These are phyloP conservation scores for Lanmaoa pseudosensibilis DNA, from an alignment of 768 basidiomycete genomes.

Conservation along the genomic window DNA sequence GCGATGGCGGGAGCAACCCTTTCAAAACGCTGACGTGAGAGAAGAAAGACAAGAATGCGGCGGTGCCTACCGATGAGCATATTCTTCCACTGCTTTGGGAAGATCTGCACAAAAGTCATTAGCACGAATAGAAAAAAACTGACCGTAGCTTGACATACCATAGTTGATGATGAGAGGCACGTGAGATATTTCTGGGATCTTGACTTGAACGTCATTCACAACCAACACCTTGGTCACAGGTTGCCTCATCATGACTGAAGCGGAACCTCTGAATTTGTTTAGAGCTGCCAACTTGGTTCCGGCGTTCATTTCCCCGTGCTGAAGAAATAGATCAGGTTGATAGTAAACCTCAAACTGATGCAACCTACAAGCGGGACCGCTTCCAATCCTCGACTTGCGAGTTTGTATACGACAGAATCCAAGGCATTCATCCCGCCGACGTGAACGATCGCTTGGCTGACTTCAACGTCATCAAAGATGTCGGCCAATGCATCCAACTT, in stretches of 20 bases:
- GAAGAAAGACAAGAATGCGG: background rate
- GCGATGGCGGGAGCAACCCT: conserved; percentile 88
- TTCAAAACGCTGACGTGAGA: conserved; percentile 11
- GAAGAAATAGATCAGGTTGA: conserved; percentile 15
- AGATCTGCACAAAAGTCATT: conserved; percentile 52
- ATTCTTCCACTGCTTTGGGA: conserved; percentile 95
- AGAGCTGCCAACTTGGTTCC: conserved; percentile 78
- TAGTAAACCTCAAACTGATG: background rate
- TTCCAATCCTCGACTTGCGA: conserved; percentile 83
- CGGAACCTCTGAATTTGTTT: conserved; percentile 74
- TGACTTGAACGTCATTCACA: conserved; percentile 92
- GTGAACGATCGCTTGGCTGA: conserved; percentile 79
- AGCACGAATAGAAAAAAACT: conserved; percentile 5
- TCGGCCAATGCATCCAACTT: conserved; percentile 91
- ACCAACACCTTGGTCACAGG: conserved; percentile 75
- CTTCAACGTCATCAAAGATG: conserved; percentile 84
- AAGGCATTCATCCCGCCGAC: conserved; percentile 86
- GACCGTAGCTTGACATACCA: conserved; percentile 44
- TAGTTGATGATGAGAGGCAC: conserved; percentile 96
- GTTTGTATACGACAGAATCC: conserved; percentile 87
- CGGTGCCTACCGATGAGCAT: conserved; percentile 79
- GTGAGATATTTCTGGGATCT: conserved; percentile 84
- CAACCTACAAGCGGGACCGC: conserved; percentile 82
- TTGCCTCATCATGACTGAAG: conserved; percentile 61
- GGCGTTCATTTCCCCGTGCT: conserved; percentile 94